phyloP scores from a whole-genome alignment of 192 early-diverging fungal species.

The Funneliformis mosseae region DNA sequence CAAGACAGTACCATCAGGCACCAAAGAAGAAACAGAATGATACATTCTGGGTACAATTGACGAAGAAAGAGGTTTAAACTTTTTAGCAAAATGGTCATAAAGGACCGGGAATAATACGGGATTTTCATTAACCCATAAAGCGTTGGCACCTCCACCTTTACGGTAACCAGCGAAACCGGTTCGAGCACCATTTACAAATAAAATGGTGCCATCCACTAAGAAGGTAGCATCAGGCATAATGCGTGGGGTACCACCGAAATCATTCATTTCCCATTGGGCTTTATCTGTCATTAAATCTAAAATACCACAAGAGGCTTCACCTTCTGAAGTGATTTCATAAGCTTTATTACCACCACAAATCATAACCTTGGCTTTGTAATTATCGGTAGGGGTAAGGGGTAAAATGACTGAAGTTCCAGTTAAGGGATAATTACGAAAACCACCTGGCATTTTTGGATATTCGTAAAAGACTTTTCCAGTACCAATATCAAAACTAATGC shows the following conservation, averaged over 20 bases:
- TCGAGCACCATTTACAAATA: slow-evolving; percentile 60
- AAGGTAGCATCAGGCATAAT: slow-evolving; percentile 54
- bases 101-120: slow-evolving; percentile 56
- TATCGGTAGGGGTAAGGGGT: slow-evolving; percentile 53
- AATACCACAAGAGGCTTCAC: slow-evolving; percentile 48
- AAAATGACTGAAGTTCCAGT: slow-evolving; percentile 57
- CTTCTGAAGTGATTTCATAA: slow-evolving; percentile 41
- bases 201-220: slow-evolving; percentile 54
- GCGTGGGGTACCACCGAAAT: slow-evolving; percentile 32
- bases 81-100: slow-evolving; percentile 53
- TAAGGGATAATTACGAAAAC: slow-evolving; percentile 55
- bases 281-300: slow-evolving; percentile 48
- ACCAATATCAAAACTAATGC: slow-evolving; percentile 36
- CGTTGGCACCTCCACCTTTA: slow-evolving; percentile 35
- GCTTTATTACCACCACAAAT: slow-evolving; percentile 61
- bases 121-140: slow-evolving; percentile 36
- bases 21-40: slow-evolving; percentile 56
- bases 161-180: slow-evolving; percentile 53
- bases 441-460: slow-evolving; percentile 53
- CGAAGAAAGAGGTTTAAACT: slow-evolving; percentile 39
- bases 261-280: slow-evolving; percentile 54
- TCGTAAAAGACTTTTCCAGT: slow-evolving; percentile 28
- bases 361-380: slow-evolving; percentile 58
- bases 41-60: slow-evolving; percentile 65
- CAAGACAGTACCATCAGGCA: slow-evolving; percentile 49